Conservation (phyloP, 306 rosid species). For the Acmispon strigosus region DNA sequence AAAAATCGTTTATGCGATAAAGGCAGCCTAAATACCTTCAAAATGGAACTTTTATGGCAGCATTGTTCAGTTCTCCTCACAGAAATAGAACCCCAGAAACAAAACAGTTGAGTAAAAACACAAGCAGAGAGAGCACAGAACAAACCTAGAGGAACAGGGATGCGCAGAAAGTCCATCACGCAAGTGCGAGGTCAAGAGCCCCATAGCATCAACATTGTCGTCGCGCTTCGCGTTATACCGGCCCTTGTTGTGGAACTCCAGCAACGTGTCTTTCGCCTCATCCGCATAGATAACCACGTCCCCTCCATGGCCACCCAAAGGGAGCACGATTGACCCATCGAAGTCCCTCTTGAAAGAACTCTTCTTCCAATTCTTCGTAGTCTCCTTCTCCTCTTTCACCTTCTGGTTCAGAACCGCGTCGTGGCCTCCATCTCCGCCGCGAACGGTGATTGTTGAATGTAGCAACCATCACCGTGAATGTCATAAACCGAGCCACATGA, state of each 20-base stretch:
- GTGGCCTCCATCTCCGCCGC: conserved; percentile 90
- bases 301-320: conserved; percentile 81
- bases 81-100: too few relatives aligned
- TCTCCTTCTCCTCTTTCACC: conserved; percentile 27
- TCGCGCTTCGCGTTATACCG: conserved; percentile 69
- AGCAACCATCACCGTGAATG: too few relatives aligned
- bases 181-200: conserved; percentile 57
- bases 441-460: conserved; percentile 63
- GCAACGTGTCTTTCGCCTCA: conserved; percentile 55
- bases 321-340: conserved; percentile 74
- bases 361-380: conserved; percentile 33
- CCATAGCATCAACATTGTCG: conserved; percentile 86
- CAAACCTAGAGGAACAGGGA: conserved; percentile 97
- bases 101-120: too few relatives aligned
- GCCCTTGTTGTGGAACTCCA: conserved; percentile 54
- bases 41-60: neutral
- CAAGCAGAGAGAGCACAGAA: conserved; percentile 4
- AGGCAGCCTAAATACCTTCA: neutral
- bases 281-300: conserved; percentile 87
- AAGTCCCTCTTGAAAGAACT: conserved; percentile 64
- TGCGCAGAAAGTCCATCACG: conserved; percentile 59
- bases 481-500: too few relatives aligned
- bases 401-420: conserved; percentile 50
- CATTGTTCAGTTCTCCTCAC: neutral
- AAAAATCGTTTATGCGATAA: too few relatives aligned